Evolutionary conservation across 345 rosid species (phyloP), one percentile per base, ranked within the genome.

Genomic region (Aquilaria malaccensis): DNA sequence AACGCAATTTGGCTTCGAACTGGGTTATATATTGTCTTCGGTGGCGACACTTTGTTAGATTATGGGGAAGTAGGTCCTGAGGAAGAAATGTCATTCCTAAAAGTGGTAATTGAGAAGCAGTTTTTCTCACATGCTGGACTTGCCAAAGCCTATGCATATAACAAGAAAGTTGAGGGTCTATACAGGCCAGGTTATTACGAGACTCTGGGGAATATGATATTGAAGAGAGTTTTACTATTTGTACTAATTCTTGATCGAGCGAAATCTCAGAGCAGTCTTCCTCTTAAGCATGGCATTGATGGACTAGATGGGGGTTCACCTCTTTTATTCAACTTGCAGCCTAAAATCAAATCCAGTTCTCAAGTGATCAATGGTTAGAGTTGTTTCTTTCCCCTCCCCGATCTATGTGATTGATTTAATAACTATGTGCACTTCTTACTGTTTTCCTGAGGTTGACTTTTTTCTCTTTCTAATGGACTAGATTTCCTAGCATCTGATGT

Each of bases 271-370:
- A 84, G 85, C 63, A 65, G 81, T 73, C 94, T 93, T 67, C 79
- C 94, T 68, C 81, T 87, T 13, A 81, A 81, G 71, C 85, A 84
- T 59, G 98, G 98, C 45, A 84, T 89, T 68, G 98, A 93, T 78
- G 98, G 98, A 62, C 48, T 76, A 43, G 98, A 93, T 56, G 97
- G 98, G 59, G 98, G 97, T 63, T 89, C 98, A 55, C 96, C 97
- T 57, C 84, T 80, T 65, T 55, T 93, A 57, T 93, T 93, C 68
- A 37, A 57, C 4, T 72, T 61, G 64, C 78, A 77, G 65, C 81
- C 90, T 64, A 70, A 70, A 58, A 74, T 85, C 51, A 93, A 87
- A 76, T 89, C 97, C n/a, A 85, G 97, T 72, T 72, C 76, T 70
- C 91, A 89, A 78, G 69, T 89, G 59, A 76, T 89, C 52, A 74